Percentiles rank a stretch among this genome's conserved stretches.
phyloP scores from a whole-genome alignment of 768 basidiomycete species.

The Collybiopsis confluens region DNA sequence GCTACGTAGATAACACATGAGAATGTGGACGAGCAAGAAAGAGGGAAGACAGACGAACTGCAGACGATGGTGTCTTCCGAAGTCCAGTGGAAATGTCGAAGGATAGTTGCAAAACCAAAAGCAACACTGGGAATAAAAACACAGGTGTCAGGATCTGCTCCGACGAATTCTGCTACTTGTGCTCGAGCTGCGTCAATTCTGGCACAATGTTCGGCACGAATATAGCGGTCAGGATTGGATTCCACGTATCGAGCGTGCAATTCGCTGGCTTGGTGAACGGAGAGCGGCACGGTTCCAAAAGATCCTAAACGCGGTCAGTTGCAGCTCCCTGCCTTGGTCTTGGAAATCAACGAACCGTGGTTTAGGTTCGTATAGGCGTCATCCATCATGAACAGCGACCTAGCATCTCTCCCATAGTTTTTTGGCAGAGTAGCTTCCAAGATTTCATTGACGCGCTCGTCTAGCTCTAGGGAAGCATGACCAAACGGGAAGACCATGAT shows the following conservation, averaged over 20 bases:
- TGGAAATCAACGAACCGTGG: not conserved
- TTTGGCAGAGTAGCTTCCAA: not conserved
- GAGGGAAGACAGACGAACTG: not conserved
- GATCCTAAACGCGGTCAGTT: not conserved
- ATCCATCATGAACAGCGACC: not conserved
- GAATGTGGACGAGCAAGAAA: not conserved
- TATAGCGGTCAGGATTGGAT: not conserved
- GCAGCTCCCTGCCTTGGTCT: not conserved
- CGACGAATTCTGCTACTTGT: not conserved
- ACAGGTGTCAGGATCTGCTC: not conserved
- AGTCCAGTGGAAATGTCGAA: conserved; percentile 1
- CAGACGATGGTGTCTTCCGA: not conserved
- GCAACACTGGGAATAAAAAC: not conserved
- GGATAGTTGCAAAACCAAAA: not conserved
- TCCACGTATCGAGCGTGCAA: not conserved
- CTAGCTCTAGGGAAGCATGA: not conserved
- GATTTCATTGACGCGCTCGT: not conserved
- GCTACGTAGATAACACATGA: not conserved
- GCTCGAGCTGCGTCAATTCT: not conserved
- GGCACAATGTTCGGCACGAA: not conserved
- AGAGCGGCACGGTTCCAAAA: not conserved
- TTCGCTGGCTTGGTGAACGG: not conserved
- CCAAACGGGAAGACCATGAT: no score
- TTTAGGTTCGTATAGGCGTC: not conserved
- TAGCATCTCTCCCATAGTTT: not conserved